Evolutionary conservation across 2,329 filamentous ascomycete species (phyloP), one percentile per base, ranked within the genome.

Genomic region (Arthrobotrys pseudoclavata): DNA sequence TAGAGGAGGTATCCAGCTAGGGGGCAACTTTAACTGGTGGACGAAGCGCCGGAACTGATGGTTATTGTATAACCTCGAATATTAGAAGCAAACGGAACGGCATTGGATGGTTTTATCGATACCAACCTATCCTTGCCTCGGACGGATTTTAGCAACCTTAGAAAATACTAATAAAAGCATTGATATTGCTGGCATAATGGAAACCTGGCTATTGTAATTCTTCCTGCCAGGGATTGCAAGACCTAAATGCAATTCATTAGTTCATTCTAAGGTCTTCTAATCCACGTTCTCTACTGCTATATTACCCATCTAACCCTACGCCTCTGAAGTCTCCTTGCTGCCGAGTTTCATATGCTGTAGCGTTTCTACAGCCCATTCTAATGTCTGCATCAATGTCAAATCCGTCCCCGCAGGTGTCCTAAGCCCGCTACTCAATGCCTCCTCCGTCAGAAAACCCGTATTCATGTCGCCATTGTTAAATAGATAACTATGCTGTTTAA

Each of bases 401-500:
- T 90, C 87, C 20, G 87, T 85, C 12, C 83, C 85, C 0, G 84
- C 83, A 71, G 89, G 87, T 15, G 87, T 88, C 77, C 84, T 81
- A 50, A 89, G 88, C 22, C 83, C 84, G 80, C 85, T 84, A 69
- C 82, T 78, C 80, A 88, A 83, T 57, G 86, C 85, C 0, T 85
- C 84, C 18, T 84, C 82, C 47, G 88, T 85, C 9, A 90, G 82
- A 55, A 84, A 81, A 0, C 88, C 88, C 80, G 91, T 84, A 9
- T 83, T 88, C 0, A 93, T 91, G 82, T 94, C 85, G 0, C 89
- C 91, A 6, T 85, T 84, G 79, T 90, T 84, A 82, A 97, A 96
- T 83, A 99, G 85, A 87, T 92, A 97, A 22, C 86, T 86, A 62
- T 66, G 62, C 62, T 69, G 68, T 26, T 79, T 86, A 2, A 92